Conservation (phyloP, 2,329 filamentous ascomycete genomes). For the Aspergillus awamori region DNA sequence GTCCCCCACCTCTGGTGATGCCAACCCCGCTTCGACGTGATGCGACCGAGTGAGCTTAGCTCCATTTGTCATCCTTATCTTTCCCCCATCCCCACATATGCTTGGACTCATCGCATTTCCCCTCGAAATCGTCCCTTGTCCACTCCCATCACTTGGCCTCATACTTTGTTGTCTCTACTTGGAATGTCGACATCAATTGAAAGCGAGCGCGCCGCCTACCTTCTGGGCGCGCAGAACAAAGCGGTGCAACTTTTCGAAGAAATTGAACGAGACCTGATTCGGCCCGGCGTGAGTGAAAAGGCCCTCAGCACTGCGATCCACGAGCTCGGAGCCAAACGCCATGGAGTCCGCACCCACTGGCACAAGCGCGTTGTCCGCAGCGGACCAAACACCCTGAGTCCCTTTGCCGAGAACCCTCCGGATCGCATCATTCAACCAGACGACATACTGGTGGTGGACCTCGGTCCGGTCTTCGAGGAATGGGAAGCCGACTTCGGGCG, state of each 20-base stretch:
- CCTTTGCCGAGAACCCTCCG: conserved; percentile 54
- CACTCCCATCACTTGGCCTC: too few species aligned
- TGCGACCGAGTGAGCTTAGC: too few species aligned
- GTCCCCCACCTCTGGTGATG: too few species aligned
- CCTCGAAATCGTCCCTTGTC: too few species aligned
- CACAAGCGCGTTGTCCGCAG: conserved; percentile 57
- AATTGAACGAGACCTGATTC: conserved; percentile 51
- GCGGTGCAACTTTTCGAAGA: conserved; percentile 52
- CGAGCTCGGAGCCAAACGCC: conserved; percentile 46
- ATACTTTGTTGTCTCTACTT: background rate
- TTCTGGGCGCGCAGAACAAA: conserved; percentile 53
- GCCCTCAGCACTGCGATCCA: conserved; percentile 53
- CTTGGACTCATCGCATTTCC: too few species aligned
- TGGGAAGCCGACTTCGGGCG: conserved; percentile 60
- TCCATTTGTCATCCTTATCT: too few species aligned
- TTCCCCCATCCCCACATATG: too few species aligned
- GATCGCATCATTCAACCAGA: conserved; percentile 52
- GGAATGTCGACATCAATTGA: conserved; percentile 11
- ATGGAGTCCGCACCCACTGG: conserved; percentile 55
- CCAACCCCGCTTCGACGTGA: too few species aligned
- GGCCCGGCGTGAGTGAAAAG: conserved; percentile 54
- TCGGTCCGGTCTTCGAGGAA: conserved; percentile 56
- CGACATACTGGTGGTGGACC: conserved; percentile 57
- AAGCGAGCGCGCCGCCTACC: conserved; percentile 38
- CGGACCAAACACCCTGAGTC: conserved; percentile 53